phyloP scores from a whole-genome alignment of 2,329 filamentous ascomycete genomes.

The Sclerotiophoma versabilis region DNA sequence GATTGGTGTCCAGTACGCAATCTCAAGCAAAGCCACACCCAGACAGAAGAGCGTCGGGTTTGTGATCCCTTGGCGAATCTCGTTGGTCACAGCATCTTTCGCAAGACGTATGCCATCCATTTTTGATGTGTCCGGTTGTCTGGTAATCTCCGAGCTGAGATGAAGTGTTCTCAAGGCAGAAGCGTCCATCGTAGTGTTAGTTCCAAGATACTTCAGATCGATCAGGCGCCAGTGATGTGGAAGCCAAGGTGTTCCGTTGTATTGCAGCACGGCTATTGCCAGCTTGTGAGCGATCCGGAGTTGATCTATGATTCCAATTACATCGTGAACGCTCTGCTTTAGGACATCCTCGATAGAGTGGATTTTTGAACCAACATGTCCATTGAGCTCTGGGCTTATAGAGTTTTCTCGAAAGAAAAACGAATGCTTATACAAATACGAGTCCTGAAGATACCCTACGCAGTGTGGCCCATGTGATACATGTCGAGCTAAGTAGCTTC shows the following conservation, averaged over 20 bases:
- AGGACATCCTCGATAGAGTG: not conserved
- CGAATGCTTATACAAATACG: not conserved
- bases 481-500: not conserved
- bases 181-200: not conserved
- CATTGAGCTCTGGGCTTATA: not conserved
- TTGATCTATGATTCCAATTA: not conserved
- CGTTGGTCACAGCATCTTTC: not conserved
- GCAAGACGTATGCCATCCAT: not conserved
- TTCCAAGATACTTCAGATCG: not conserved
- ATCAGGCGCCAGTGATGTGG: not conserved
- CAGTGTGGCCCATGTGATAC: not conserved
- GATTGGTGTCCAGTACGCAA: not conserved
- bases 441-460: not conserved
- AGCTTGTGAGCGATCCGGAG: not conserved
- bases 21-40: not conserved
- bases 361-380: not conserved
- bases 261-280: not conserved
- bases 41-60: not conserved
- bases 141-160: not conserved
- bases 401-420: not conserved
- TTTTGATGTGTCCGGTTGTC: not conserved
- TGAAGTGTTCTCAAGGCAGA: not conserved
- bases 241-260: conserved; percentile 2
- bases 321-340: not conserved
- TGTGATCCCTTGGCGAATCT: not conserved